Base-by-base conservation (phyloP, 2,329 filamentous ascomycete genomes). In the Phaeosphaeriaceae sp. region DNA sequence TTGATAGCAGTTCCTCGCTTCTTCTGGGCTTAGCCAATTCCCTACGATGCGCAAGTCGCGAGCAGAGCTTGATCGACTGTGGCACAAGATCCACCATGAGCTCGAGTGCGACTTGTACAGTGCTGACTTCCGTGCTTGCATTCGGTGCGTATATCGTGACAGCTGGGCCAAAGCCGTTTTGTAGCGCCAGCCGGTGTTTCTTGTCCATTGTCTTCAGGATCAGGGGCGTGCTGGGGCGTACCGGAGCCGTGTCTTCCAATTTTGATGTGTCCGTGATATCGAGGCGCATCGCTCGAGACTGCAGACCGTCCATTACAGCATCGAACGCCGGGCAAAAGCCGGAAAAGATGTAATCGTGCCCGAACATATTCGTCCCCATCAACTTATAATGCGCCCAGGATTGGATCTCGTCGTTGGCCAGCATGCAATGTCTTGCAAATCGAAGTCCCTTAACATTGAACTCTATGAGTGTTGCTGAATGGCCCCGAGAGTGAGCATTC, bases 351-450 rank as follows among this genome's bases (percentile, higher is more conserved):
- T 47, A 40, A 35, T 56, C 54, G 42, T 56, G 54, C 19, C 54
- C 54, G 21, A 56, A 56, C 21, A 56, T 56, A 19, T 56, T 49
- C 7, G 49, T 52, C 24, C 54, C 49, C 23, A 56, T 52, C 6
- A 56, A 35, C 40, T 56, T 56, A 26, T 56, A 56, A 30, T 47
- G 40, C 11, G 24, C 48, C 54, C 54, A 56, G 0, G 54, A 56
- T 10, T 51, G 28, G 11, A 56, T 56, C 22, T 56, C 48, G 17
- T 56, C 54, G 19, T 56, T 56, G 49, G 48, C 50, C 13, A 56
- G 26, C 54, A 56, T 56, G 21, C 48, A 49, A 17, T 56, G 54
- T 40, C 49, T 46, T 17, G 24, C 42, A 23, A 47, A 56, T 17
- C 54, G 46, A 5, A 56, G 42, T n/a, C 49, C 48, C 23, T 35